Evolutionary conservation across 257 asterid genomes (phyloP), one percentile per base, ranked within the genome.

Genomic region (Catharanthus roseus): DNA sequence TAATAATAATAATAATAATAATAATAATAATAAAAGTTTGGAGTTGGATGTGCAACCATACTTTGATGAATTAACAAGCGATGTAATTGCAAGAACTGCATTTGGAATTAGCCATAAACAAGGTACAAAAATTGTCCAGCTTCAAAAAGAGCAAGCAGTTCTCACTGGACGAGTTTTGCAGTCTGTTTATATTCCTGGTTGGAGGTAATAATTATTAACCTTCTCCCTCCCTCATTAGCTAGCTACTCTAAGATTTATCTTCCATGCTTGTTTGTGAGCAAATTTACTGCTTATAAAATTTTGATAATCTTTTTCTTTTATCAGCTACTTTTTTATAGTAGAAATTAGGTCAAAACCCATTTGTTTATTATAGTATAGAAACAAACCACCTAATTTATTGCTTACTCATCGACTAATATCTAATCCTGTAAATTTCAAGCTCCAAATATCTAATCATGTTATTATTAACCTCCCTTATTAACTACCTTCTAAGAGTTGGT

Each of bases 31-130:
- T n/a, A n/a, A n/a, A n/a, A n/a, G n/a, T 39, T 9, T 28, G 38
- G 71, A 67, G 10, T 47, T 67, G 41, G 71, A 86, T 44, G 88
- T 83, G 72, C 73, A 70, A 71, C 86, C 85, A 29, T 79, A 70
- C 74, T 38, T 89, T 12, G 84, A 82, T 55, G 80, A 77, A 0
- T 49, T 67, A 33, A 67, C 71, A 11, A 50, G 71, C n/a, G 26
- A 45, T 67, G 58, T 45, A 15, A 67, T 67, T 29, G 44, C 71
- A 44, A 45, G 58, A 45, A 67, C 71, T 11, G 39, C 55, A 28
- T 67, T 67, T 45, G 71, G 71, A 5, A 15, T 41, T 42, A 45
- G 58, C 57, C 38, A 24, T 15, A 58, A 67, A 42, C 58, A 67
- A 67, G 71, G 71, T 5, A 42, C 15, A 67, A 41, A 31, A 18